phyloP scores from a whole-genome alignment of 2,329 filamentous ascomycete species.

The Shiraia bambusicola region DNA sequence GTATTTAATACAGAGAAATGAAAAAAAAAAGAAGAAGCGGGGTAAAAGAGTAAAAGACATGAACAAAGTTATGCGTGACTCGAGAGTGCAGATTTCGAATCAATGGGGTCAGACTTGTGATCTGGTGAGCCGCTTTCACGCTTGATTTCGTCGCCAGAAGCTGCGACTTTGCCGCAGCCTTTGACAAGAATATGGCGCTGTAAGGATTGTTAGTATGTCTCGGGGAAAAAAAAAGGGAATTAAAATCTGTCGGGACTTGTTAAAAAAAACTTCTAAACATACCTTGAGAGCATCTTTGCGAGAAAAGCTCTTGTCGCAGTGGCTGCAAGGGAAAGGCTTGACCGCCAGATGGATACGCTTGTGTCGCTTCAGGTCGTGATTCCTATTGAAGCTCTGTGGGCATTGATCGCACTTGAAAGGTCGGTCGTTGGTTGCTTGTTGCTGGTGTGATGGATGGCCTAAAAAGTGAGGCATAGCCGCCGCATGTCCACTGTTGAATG shows the following conservation, averaged over 20 bases:
- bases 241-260: background rate
- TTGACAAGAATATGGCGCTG: slow-evolving; percentile 69
- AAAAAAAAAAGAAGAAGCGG: slow-evolving; percentile 1
- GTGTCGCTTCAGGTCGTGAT: slow-evolving; percentile 94
- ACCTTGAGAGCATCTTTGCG: slow-evolving; percentile 97
- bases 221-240: slow-evolving; percentile 36
- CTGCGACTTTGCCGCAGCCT: slow-evolving; percentile 60
- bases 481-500: slow-evolving; percentile 62
- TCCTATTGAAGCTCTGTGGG: slow-evolving; percentile 90
- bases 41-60: background rate
- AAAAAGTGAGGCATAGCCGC: slow-evolving; percentile 66
- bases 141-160: slow-evolving; percentile 34
- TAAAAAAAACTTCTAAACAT: too few species aligned
- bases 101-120: slow-evolving; percentile 29
- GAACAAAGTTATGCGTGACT: slow-evolving; percentile 21
- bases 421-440: slow-evolving; percentile 67
- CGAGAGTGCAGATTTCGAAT: slow-evolving; percentile 31
- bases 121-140: slow-evolving; percentile 36
- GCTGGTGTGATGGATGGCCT: slow-evolving; percentile 54
- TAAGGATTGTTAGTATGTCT: slow-evolving; percentile 2
- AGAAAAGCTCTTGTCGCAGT: slow-evolving; percentile 96
- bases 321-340: slow-evolving; percentile 89
- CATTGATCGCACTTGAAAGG: slow-evolving; percentile 96
- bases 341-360: slow-evolving; percentile 93
- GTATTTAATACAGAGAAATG: slow-evolving; percentile 42